These are phyloP conservation scores for Lathyrus sativus DNA, from an alignment of 306 rosid genomes.

Conservation along the genomic window DNA sequence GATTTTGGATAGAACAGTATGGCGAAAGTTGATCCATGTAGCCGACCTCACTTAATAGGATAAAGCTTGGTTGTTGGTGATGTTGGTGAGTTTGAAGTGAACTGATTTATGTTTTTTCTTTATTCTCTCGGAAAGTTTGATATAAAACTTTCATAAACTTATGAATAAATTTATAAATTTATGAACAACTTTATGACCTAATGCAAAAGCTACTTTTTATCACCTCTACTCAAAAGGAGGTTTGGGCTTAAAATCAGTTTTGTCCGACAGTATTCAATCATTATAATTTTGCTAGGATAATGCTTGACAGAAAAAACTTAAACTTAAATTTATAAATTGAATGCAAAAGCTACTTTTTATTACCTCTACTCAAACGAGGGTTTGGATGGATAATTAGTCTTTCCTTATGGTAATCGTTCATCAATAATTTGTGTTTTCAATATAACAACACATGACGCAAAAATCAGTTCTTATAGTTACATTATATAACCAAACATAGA, in stretches of 20 bases:
- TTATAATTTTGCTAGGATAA: neutral
- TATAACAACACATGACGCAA: neutral
- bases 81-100: neutral
- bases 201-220: neutral
- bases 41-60: too few species aligned
- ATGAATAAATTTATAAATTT: too few species aligned
- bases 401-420: neutral
- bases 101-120: slow-evolving; percentile 6
- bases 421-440: neutral
- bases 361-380: neutral
- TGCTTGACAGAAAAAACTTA: too few species aligned
- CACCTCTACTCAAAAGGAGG: neutral
- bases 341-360: neutral
- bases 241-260: neutral
- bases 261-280: neutral
- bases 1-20: too few species aligned
- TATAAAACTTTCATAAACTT: neutral
- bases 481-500: neutral
- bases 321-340: neutral
- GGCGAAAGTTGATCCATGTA: too few species aligned
- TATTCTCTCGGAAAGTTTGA: neutral
- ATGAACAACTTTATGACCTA: too few species aligned
- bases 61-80: too few species aligned
- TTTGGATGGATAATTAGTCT: neutral
- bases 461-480: neutral